Evolutionary conservation across 345 rosid genomes (phyloP).

Genomic region (Eucalyptus regnans): DNA sequence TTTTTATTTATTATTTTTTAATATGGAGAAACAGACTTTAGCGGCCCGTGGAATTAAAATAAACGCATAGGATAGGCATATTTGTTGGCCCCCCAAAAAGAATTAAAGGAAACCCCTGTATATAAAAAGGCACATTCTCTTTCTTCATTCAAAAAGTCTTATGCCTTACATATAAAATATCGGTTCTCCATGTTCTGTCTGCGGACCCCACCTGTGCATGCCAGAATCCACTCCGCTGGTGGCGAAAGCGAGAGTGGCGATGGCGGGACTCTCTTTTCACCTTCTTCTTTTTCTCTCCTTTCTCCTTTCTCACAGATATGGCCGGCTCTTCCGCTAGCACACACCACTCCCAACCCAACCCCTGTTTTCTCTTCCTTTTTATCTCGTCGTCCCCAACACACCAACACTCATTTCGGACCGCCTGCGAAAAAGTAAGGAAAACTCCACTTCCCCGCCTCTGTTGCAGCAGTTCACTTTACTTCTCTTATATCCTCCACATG

Average conservation of each 20-base stretch:
- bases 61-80: background rate
- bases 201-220: background rate
- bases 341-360: background rate
- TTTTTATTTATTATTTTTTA: background rate
- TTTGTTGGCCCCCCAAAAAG: background rate
- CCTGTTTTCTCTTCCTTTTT: background rate
- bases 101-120: background rate
- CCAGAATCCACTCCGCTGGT: background rate
- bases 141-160: background rate
- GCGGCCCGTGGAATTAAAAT: background rate
- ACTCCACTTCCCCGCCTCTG: background rate
- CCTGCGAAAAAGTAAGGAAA: background rate
- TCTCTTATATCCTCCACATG: background rate
- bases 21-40: background rate
- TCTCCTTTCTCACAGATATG: background rate
- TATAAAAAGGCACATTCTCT: background rate
- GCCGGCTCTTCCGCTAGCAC: background rate
- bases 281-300: background rate
- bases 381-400: background rate
- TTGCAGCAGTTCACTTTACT: background rate
- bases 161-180: background rate
- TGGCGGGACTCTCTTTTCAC: background rate
- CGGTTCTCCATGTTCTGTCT: background rate
- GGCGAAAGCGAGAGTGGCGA: background rate
- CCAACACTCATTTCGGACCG: background rate